These are phyloP conservation scores for Sclerotinia subarctica DNA, from an alignment of 2,329 filamentous ascomycete genomes.

Conservation along the genomic window DNA sequence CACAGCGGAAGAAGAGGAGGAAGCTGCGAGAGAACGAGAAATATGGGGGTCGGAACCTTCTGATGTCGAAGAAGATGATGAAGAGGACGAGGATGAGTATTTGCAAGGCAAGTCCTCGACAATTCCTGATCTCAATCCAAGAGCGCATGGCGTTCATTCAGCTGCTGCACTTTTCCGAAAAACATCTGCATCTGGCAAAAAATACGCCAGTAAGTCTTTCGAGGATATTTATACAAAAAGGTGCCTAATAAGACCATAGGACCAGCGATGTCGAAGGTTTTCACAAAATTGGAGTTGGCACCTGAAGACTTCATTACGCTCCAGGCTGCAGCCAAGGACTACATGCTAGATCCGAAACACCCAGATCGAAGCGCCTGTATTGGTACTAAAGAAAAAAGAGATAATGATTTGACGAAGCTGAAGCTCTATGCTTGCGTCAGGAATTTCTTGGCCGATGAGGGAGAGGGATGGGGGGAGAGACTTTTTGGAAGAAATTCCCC, in stretches of 20 bases:
- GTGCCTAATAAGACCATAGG: constrained; percentile 26
- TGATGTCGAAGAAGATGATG: constrained; percentile 24
- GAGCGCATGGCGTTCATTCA: constrained; percentile 34
- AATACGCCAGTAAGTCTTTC: constrained; percentile 34
- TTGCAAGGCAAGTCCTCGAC: constrained; percentile 17
- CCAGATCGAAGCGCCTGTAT: constrained; percentile 36
- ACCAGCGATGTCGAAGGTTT: constrained; percentile 36
- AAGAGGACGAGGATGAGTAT: not conserved
- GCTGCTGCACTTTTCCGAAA: constrained; percentile 35
- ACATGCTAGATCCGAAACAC: constrained; percentile 36
- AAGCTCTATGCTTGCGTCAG: constrained; percentile 35
- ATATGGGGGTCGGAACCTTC: constrained; percentile 35
- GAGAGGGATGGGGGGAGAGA: constrained; percentile 34
- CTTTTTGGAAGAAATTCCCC: constrained; percentile 30
- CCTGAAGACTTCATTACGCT: constrained; percentile 35
- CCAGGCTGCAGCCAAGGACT: constrained; percentile 37
- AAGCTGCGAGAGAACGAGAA: constrained; percentile 31
- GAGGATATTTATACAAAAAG: not conserved
- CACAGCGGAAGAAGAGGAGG: constrained; percentile 24
- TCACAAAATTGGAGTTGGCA: constrained; percentile 33
- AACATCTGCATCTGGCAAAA: constrained; percentile 34
- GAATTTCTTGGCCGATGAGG: constrained; percentile 34
- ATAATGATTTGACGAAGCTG: constrained; percentile 35
- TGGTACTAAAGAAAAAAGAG: constrained; percentile 29
- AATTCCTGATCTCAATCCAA: constrained; percentile 28